These are phyloP conservation scores for Populus hybrid DNA, from an alignment of 441 rosid genomes.

Conservation along the genomic window DNA sequence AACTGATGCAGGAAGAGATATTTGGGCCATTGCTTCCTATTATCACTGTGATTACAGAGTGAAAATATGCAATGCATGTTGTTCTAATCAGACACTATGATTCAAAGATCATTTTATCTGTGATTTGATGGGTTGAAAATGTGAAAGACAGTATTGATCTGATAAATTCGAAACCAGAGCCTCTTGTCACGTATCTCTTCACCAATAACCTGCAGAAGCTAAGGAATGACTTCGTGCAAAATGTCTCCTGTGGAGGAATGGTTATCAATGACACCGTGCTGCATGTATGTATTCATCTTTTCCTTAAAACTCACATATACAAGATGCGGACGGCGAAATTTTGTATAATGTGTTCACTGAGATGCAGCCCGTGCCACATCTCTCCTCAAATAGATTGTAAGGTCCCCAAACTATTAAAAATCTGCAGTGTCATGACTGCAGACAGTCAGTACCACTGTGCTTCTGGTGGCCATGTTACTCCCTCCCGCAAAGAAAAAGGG, in stretches of 20 bases:
- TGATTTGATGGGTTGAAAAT: conserved; percentile 40
- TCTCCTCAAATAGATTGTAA: background rate
- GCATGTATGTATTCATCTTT: conserved; percentile 35
- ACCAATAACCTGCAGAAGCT: conserved; percentile 45
- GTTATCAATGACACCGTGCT: conserved; percentile 61
- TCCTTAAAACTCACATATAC: background rate
- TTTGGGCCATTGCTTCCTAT: conserved; percentile 46
- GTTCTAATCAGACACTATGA: no score
- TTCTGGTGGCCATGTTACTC: background rate
- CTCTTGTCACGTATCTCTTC: conserved; percentile 72
- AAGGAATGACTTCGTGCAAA: conserved; percentile 44
- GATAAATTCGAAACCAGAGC: conserved; percentile 44
- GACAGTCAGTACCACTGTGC: background rate
- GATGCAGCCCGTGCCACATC: background rate
- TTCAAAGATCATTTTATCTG: background rate
- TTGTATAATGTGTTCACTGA: background rate
- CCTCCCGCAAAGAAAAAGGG: background rate
- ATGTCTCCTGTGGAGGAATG: conserved; percentile 62
- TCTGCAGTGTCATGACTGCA: background rate
- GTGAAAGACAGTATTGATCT: conserved; percentile 66
- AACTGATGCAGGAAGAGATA: background rate
- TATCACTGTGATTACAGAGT: conserved; percentile 30
- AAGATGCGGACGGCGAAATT: no score
- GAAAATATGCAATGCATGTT: background rate
- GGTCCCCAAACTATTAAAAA: background rate